A percentile compares a stretch with the other conserved stretches of the same genome.
phyloP scores from a whole-genome alignment of 352 stramenopile species.

The Phytophthora pini region DNA sequence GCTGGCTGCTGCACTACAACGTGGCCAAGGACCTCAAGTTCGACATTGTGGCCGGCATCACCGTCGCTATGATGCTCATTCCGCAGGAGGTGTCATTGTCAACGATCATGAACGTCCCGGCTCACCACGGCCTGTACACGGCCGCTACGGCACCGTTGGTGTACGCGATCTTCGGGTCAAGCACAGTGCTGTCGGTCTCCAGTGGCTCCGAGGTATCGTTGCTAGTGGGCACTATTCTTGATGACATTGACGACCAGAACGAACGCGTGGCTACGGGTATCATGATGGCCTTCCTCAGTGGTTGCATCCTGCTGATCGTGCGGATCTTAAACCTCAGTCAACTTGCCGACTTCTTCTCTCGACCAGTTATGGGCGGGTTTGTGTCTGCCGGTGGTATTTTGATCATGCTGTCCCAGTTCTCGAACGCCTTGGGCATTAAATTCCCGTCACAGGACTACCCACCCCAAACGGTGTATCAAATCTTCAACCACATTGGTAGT shows the following conservation, averaged over 20 bases:
- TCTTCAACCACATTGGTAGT: constrained; percentile 64
- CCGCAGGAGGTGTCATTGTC: constrained; percentile 90
- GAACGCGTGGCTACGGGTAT: constrained; percentile 58
- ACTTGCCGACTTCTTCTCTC: constrained; percentile 90
- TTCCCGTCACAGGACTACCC: constrained; percentile 57
- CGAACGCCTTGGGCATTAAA: constrained; percentile 81
- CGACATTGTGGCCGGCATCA: constrained; percentile 58
- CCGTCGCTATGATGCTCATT: constrained; percentile 89
- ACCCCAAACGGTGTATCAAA: constrained; percentile 63
- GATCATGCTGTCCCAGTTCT: constrained; percentile 91
- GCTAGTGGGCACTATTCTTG: constrained; percentile 60
- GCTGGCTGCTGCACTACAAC: constrained; percentile 65
- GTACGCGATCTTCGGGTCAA: constrained; percentile 88
- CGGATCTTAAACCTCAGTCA: constrained; percentile 83
- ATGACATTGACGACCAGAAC: constrained; percentile 44
- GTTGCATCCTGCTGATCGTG: constrained; percentile 79
- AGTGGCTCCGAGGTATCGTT: constrained; percentile 69
- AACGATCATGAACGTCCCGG: constrained; percentile 85
- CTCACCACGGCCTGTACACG: constrained; percentile 92
- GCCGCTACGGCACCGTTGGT: constrained; percentile 80
- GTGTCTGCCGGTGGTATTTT: constrained; percentile 88
- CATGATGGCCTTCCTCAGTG: constrained; percentile 79
- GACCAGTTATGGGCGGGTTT: constrained; percentile 92
- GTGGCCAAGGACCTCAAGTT: constrained; percentile 58
- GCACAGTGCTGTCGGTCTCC: constrained; percentile 84